phyloP scores from a whole-genome alignment of 2,329 filamentous ascomycete genomes.

The Tolypocladium ovalisporum region DNA sequence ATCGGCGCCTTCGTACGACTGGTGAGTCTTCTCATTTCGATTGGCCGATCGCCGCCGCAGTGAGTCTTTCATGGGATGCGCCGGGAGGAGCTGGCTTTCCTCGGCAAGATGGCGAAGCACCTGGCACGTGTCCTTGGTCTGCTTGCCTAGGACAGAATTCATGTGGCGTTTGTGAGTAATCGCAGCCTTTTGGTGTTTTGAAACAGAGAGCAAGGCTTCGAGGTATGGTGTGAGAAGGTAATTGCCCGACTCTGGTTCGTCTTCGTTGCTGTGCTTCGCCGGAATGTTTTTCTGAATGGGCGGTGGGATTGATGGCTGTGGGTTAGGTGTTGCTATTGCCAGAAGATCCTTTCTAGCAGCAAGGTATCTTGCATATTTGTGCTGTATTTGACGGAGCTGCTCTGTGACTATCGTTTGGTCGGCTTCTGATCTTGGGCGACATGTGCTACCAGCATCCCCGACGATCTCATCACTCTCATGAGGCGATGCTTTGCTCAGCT shows the following conservation, averaged over 20 bases:
- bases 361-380: constrained; percentile 44
- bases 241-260: constrained; percentile 12
- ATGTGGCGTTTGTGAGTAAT: constrained; percentile 50
- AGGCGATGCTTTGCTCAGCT: constrained; percentile 41
- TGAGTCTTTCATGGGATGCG: constrained; percentile 32
- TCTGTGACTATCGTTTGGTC: constrained; percentile 21
- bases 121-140: constrained; percentile 39
- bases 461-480: constrained; percentile 21
- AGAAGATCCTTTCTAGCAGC: constrained; percentile 37
- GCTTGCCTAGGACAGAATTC: constrained; percentile 35
- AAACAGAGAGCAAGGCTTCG: constrained; percentile 37
- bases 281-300: constrained; percentile 6
- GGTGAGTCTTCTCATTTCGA: constrained; percentile 28
- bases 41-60: constrained; percentile 27
- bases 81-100: constrained; percentile 50
- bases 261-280: constrained; percentile 5
- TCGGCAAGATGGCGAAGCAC: constrained; percentile 43
- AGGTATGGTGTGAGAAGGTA: constrained; percentile 47
- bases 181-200: constrained; percentile 44
- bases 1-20: constrained; percentile 24
- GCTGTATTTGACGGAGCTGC: constrained; percentile 35
- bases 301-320: constrained; percentile 15
- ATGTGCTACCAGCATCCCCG: constrained; percentile 11
- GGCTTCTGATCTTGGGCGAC: constrained; percentile 7
- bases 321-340: constrained; percentile 21